These are phyloP conservation scores for Helianthus tuberosus DNA, from an alignment of 129 eudicot genomes.

Conservation along the genomic window DNA sequence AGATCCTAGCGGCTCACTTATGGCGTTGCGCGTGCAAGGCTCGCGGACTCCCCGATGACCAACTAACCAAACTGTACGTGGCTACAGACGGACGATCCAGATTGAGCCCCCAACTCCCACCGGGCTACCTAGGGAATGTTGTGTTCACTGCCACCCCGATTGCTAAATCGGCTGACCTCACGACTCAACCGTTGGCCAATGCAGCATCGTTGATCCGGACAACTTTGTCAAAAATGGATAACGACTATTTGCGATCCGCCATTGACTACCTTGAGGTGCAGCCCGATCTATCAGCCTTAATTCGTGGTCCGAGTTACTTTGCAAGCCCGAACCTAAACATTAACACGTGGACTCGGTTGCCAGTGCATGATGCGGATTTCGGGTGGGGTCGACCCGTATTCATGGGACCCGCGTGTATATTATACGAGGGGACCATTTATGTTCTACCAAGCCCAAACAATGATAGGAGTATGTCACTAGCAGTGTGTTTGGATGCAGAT, in stretches of 20 bases:
- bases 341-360: constrained; percentile 63
- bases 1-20: constrained; percentile 59
- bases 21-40: constrained; percentile 80
- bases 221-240: constrained; percentile 51
- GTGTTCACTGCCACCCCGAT: constrained; percentile 57
- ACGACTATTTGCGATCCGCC: constrained; percentile 62
- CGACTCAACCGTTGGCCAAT: constrained; percentile 35
- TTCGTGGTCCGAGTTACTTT: constrained; percentile 52
- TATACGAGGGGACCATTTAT: constrained; percentile 55
- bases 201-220: constrained; percentile 53
- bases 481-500: constrained; percentile 43
- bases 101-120: constrained; percentile 56
- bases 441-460: constrained; percentile 54
- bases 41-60: constrained; percentile 53
- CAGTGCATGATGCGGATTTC: constrained; percentile 66
- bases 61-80: constrained; percentile 52
- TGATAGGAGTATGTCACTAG: constrained; percentile 59
- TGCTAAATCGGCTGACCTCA: constrained; percentile 47
- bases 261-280: constrained; percentile 58
- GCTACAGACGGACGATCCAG: constrained; percentile 65
- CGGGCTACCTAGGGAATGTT: constrained; percentile 67
- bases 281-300: constrained; percentile 48
- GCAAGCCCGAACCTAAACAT: constrained; percentile 64
- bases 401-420: constrained; percentile 56
- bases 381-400: constrained; percentile 75